phyloP scores from a whole-genome alignment of 371 early-diverging fungal species.

The Mucor plumbeus region DNA sequence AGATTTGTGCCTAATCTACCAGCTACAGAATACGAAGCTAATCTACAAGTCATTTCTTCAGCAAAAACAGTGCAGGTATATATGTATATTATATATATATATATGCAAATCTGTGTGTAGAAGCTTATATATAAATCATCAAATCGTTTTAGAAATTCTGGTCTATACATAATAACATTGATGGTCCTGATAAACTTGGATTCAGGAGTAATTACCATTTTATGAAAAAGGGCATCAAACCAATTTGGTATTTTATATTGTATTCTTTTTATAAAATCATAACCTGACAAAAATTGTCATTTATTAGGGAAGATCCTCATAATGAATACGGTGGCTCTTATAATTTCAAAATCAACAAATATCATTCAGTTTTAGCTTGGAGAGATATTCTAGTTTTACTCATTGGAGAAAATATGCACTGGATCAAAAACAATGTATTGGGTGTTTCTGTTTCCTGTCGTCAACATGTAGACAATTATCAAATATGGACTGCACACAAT shows the following conservation, averaged over 20 bases:
- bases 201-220: slow-evolving; percentile 64
- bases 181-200: slow-evolving; percentile 53
- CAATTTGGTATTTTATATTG: slow-evolving; percentile 60
- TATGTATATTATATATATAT: slow-evolving; percentile 12
- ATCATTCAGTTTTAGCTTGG: slow-evolving; percentile 57
- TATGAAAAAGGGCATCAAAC: slow-evolving; percentile 74
- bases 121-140: not conserved
- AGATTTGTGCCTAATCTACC: slow-evolving; percentile 61
- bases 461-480: slow-evolving; percentile 64
- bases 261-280: not conserved
- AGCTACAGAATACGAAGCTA: slow-evolving; percentile 63
- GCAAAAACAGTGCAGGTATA: slow-evolving; percentile 67
- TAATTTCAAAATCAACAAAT: slow-evolving; percentile 68
- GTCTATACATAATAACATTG: slow-evolving; percentile 62
- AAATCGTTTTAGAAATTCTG: slow-evolving; percentile 47
- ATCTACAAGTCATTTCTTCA: slow-evolving; percentile 61
- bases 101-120: slow-evolving; percentile 51
- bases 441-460: slow-evolving; percentile 67
- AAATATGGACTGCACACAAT: slow-evolving; percentile 66
- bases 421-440: slow-evolving; percentile 64
- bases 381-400: slow-evolving; percentile 63
- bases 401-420: slow-evolving; percentile 64
- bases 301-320: slow-evolving; percentile 68
- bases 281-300: not conserved
- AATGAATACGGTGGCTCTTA: slow-evolving; percentile 82